Evolutionary conservation across 2,329 filamentous ascomycete species (phyloP).

Genomic region (Fusarium sp.): DNA sequence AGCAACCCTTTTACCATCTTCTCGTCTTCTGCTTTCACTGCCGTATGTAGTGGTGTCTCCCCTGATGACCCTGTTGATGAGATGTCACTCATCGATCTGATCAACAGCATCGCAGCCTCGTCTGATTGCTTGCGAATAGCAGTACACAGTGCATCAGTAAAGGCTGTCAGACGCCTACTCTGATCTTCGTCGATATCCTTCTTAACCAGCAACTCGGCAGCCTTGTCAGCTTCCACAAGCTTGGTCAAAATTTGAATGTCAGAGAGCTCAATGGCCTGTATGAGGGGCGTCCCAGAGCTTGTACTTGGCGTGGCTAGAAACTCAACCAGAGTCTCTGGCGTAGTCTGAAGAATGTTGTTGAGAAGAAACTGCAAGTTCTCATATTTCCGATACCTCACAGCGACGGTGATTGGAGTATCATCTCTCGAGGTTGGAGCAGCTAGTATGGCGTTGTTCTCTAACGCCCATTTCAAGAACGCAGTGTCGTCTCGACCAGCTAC

Average conservation of each 20-base stretch:
- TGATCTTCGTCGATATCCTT: no score
- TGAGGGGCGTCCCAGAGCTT: background rate
- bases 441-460: accelerated
- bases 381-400: background rate
- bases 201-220: background rate
- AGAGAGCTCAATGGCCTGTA: background rate
- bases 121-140: background rate
- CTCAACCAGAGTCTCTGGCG: background rate
- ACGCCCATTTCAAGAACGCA: accelerated
- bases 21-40: background rate
- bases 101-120: background rate
- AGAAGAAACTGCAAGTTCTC: background rate
- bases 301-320: background rate
- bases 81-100: background rate
- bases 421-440: background rate
- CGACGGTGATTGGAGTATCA: background rate
- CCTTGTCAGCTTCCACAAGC: background rate
- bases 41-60: accelerated
- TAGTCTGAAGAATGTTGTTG: accelerated
- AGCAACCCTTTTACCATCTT: background rate
- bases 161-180: background rate
- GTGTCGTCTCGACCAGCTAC: background rate
- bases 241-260: accelerated
- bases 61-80: background rate
- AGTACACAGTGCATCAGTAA: background rate